These are phyloP conservation scores for Capsella rubella DNA, from an alignment of 441 rosid genomes.

Conservation along the genomic window DNA sequence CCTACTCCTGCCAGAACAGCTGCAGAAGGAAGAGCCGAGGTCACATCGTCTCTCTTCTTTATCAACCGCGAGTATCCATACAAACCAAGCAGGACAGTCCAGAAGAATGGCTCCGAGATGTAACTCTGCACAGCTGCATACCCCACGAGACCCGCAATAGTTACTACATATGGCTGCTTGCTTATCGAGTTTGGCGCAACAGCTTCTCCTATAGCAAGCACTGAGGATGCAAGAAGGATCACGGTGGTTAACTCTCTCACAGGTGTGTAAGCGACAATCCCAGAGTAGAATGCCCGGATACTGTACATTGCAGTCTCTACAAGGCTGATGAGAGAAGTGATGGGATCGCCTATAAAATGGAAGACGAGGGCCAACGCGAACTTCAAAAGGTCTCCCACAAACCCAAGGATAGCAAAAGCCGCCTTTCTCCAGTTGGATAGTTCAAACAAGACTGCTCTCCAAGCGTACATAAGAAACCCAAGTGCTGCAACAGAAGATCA, in stretches of 20 bases:
- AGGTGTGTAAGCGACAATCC: conserved; percentile 70
- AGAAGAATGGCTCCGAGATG: conserved; percentile 77
- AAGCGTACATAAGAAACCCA: conserved; percentile 74
- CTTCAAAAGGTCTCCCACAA: conserved; percentile 67
- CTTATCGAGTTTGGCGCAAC: conserved; percentile 62
- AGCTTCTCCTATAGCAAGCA: conserved; percentile 83
- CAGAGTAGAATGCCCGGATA: conserved; percentile 67
- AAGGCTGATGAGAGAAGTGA: conserved; percentile 62
- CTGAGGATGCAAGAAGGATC: conserved; percentile 70
- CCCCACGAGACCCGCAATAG: conserved; percentile 71
- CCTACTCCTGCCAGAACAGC: conserved; percentile 86
- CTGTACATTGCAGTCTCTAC: conserved; percentile 63
- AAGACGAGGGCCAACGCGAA: conserved; percentile 63
- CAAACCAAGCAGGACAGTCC: conserved; percentile 72
- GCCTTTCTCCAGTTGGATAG: conserved; percentile 74
- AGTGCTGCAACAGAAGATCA: conserved; percentile 54
- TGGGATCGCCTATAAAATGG: conserved; percentile 79
- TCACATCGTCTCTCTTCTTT: conserved; percentile 75
- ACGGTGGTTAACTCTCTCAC: conserved; percentile 64
- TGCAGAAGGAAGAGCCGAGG: conserved; percentile 78
- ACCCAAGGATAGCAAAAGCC: conserved; percentile 48
- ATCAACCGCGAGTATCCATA: conserved; percentile 66
- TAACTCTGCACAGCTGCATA: conserved; percentile 73
- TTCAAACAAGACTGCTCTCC: conserved; percentile 89
- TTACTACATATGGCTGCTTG: conserved; percentile 66